Evolutionary conservation across 768 basidiomycete genomes (phyloP).

Genomic region (Mycena epipterygia): DNA sequence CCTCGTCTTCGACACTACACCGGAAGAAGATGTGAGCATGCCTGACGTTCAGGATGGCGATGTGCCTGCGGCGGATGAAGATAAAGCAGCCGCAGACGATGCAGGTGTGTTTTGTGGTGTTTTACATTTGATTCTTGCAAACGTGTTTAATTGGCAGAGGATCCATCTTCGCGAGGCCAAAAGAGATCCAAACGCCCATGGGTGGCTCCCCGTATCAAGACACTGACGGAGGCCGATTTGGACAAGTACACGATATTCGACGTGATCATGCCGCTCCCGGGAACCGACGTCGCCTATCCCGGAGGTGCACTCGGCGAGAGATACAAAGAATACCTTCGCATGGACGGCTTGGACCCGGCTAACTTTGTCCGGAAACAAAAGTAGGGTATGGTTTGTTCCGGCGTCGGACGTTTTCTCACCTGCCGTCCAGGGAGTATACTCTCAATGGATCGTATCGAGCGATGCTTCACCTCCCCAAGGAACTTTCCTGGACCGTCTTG

Average conservation of each 20-base stretch:
- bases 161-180: slow-evolving; percentile 41
- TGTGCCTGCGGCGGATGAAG: slow-evolving; percentile 50
- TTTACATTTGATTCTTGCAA: background rate
- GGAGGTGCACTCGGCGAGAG: slow-evolving; percentile 88
- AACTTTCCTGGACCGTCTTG: slow-evolving; percentile 85
- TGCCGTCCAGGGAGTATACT: slow-evolving; percentile 82
- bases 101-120: slow-evolving; percentile 29
- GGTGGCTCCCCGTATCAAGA: slow-evolving; percentile 79
- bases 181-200: slow-evolving; percentile 67
- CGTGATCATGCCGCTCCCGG: slow-evolving; percentile 97
- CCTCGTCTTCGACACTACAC: slow-evolving; percentile 78
- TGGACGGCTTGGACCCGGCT: slow-evolving; percentile 92
- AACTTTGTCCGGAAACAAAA: slow-evolving; percentile 92
- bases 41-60: slow-evolving; percentile 49
- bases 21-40: slow-evolving; percentile 50
- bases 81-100: slow-evolving; percentile 48
- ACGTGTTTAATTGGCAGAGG: slow-evolving; percentile 36
- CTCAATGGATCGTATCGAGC: slow-evolving; percentile 94
- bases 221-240: slow-evolving; percentile 82
- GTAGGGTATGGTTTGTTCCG: slow-evolving; percentile 56
- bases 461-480: slow-evolving; percentile 87
- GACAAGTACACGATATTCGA: slow-evolving; percentile 91
- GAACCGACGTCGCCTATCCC: slow-evolving; percentile 94
- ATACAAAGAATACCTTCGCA: slow-evolving; percentile 83
- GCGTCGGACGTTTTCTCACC: slow-evolving; percentile 19